Evolutionary conservation across 2,329 filamentous ascomycete species (phyloP), one percentile per base, ranked within the genome.

Genomic region (Arthroderma uncinatum): DNA sequence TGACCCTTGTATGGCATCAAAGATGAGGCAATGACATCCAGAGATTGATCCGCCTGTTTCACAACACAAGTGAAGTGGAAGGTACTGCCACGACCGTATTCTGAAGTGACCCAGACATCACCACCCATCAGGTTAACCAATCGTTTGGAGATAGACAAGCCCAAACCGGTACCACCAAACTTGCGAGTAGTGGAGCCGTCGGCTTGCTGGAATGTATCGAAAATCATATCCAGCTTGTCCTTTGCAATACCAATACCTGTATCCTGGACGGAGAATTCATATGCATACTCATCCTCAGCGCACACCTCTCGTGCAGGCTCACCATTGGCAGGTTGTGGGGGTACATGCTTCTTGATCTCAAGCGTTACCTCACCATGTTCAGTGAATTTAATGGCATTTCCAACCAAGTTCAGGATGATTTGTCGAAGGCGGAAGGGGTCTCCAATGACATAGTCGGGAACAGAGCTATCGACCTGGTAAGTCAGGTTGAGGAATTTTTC

Each of bases 311-410:
- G 79, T 60, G 82, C 78, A 30, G 87, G 78, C 73, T 84, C 79
- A 66, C 85, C 84, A 2, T 34, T 48, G 6, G 25, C 16, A 25
- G 40, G 40, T 5, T 19, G 40, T 28, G 40, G 47, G 14, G 47
- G 25, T 33, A 16, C 47, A 16, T 50, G 25, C 8, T 50, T 50
- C 12, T 50, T 50, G 64, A 97, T 96, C n/a, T 87, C 90, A 55
- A 97, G 82, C 71, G 91, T 94, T 65, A 98, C 93, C 71, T 95
- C 90, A 60, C 93, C 93, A 66, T 94, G 86, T 72, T 97, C 92
- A 2, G 93, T 97, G 71, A 98, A 98, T 70, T 98, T 98, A 78
- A 98, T 96, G 57, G 93, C 92, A 67, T 98, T 98, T 68, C 93
- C 93, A 56, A 97, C 92, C 57, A 98, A 78, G 73, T 98, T 98